These are phyloP conservation scores for Diospyros kaki DNA, from an alignment of 148 eudicot genomes.

Conservation along the genomic window DNA sequence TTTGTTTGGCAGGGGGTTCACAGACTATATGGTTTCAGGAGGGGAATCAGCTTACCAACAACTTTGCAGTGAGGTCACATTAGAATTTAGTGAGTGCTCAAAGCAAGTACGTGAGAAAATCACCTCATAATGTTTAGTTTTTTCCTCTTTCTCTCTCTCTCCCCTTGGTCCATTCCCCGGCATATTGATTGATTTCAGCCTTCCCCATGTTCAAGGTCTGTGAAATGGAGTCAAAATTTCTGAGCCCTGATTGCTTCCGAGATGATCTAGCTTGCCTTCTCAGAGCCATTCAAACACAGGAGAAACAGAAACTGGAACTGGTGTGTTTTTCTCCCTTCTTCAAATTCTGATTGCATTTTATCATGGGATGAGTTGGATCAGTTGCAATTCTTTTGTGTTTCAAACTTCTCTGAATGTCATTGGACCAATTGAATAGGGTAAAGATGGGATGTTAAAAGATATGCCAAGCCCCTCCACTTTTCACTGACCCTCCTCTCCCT, in stretches of 20 bases:
- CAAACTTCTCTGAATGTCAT: neutral
- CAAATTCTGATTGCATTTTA: neutral
- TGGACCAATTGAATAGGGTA: neutral
- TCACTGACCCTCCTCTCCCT: too few species aligned
- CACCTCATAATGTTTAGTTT: neutral
- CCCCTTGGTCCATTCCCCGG: neutral
- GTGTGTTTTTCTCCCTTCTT: conserved; percentile 30
- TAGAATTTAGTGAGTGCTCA: conserved; percentile 85
- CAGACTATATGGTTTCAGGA: conserved; percentile 74
- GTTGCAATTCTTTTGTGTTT: neutral
- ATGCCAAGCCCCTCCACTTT: too few species aligned
- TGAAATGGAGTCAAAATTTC: conserved; percentile 69
- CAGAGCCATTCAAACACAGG: conserved; percentile 73
- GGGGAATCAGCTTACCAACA: conserved; percentile 74
- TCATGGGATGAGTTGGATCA: neutral
- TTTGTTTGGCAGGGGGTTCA: conserved; percentile 69
- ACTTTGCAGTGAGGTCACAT: conserved; percentile 81
- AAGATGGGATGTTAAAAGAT: too few species aligned
- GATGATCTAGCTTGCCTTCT: conserved; percentile 77
- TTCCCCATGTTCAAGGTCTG: conserved; percentile 51
- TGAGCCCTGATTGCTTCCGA: conserved; percentile 65
- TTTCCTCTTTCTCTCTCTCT: neutral
- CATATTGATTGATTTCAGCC: conserved; percentile 4
- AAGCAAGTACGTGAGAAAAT: conserved; percentile 43
- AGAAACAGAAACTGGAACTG: conserved; percentile 82